Conservation (phyloP, 805 yeast genomes). For the Yarrowia sp. region DNA sequence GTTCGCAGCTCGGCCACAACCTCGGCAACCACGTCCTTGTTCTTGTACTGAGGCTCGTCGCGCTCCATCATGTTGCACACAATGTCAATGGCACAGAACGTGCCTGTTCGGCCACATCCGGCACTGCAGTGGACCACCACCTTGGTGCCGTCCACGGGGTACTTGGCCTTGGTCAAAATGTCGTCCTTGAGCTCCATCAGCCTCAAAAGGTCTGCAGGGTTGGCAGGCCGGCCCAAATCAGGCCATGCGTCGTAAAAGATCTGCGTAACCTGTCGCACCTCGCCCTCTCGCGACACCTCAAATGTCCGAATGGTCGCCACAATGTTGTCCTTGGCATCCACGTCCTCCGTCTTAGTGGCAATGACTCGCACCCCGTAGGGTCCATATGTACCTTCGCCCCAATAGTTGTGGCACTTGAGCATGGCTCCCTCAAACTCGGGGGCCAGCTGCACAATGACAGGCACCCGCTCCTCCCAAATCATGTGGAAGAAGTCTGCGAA, state of each 20-base stretch:
- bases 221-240: slow-evolving; percentile 68
- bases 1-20: slow-evolving; percentile 64
- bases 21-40: slow-evolving; percentile 55
- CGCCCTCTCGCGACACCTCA: background rate
- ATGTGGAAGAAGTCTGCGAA: slow-evolving; percentile 83
- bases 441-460: slow-evolving; percentile 72
- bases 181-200: slow-evolving; percentile 45
- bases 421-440: slow-evolving; percentile 75
- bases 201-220: slow-evolving; percentile 60
- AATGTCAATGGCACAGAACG: slow-evolving; percentile 52
- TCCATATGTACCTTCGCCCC: slow-evolving; percentile 43
- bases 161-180: background rate
- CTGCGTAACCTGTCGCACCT: slow-evolving; percentile 55
- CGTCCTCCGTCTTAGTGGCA: background rate
- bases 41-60: background rate
- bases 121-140: slow-evolving; percentile 89
- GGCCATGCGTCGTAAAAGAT: slow-evolving; percentile 81
- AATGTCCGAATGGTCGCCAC: slow-evolving; percentile 5
- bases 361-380: background rate
- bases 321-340: slow-evolving; percentile 5
- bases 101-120: slow-evolving; percentile 97
- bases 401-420: slow-evolving; percentile 81
- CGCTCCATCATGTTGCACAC: slow-evolving; percentile 35
- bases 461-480: slow-evolving; percentile 60
- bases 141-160: slow-evolving; percentile 39